Evolutionary conservation across 2,329 filamentous ascomycete genomes (phyloP).

Genomic region (Xylariomycetidae sp.): DNA sequence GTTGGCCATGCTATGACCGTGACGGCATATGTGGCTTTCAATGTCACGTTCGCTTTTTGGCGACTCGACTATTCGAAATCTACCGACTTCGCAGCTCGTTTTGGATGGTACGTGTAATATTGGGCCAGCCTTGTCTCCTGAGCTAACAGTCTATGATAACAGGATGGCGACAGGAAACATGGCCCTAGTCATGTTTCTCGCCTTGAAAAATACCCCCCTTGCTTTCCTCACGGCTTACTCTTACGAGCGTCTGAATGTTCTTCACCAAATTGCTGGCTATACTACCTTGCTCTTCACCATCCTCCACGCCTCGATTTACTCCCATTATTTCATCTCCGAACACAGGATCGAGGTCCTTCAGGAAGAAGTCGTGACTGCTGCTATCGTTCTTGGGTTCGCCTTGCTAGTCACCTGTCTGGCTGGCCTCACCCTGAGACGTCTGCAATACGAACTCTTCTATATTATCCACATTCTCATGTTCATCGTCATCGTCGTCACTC

Average conservation of each 20-base stretch:
- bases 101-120: conserved; percentile 26
- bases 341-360: conserved; percentile 19
- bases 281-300: conserved; percentile 31
- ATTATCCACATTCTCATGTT: conserved; percentile 38
- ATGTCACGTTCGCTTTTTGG: conserved; percentile 30
- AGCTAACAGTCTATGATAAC: too few species aligned
- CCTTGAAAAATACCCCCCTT: conserved; percentile 45
- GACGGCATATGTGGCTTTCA: conserved; percentile 28
- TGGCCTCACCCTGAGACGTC: conserved; percentile 27
- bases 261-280: conserved; percentile 43
- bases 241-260: conserved; percentile 41
- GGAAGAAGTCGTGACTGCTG: conserved; percentile 27
- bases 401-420: conserved; percentile 34
- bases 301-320: conserved; percentile 33
- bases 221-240: conserved; percentile 37
- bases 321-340: conserved; percentile 21
- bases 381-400: conserved; percentile 30
- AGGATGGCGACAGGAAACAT: conserved; percentile 45
- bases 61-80: conserved; percentile 15
- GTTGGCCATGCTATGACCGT: conserved; percentile 33
- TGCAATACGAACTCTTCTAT: conserved; percentile 45
- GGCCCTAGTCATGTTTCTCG: conserved; percentile 40
- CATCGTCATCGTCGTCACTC: conserved; percentile 33
- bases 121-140: too few species aligned
- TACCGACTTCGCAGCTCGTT: conserved; percentile 25